Conservation (phyloP, 331 rosid genomes). For the Rhamnella rubrinervis region DNA sequence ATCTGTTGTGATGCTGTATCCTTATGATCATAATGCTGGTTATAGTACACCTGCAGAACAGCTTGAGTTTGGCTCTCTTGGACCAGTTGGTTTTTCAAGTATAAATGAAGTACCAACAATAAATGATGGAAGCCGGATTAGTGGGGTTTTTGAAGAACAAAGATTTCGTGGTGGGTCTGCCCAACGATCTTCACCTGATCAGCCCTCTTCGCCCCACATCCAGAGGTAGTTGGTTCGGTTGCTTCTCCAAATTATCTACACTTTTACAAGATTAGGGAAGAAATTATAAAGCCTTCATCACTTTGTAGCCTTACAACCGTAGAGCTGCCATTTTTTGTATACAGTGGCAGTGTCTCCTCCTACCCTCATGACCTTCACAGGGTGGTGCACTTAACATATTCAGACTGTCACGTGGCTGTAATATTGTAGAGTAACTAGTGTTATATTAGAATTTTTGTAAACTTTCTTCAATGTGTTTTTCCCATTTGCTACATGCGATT, state of each 20-base stretch:
- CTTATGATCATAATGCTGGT: constrained; percentile 67
- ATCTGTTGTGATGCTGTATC: constrained; percentile 84
- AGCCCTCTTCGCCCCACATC: constrained; percentile 81
- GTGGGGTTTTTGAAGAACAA: constrained; percentile 70
- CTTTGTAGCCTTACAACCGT: neutral
- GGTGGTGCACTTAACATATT: constrained; percentile 4
- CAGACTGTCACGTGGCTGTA: neutral
- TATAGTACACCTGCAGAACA: constrained; percentile 62
- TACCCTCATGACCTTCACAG: neutral
- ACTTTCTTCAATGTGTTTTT: neutral
- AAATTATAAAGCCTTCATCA: neutral
- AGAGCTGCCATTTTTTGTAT: constrained; percentile 12
- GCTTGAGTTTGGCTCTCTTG: constrained; percentile 92
- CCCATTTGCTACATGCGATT: neutral
- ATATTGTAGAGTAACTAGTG: neutral
- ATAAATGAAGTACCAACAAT: constrained; percentile 59
- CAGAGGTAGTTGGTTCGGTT: constrained; percentile 53
- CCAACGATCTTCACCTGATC: constrained; percentile 78
- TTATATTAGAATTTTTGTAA: neutral
- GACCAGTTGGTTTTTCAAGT: constrained; percentile 70
- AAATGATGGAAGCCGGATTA: constrained; percentile 55
- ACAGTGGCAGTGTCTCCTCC: neutral
- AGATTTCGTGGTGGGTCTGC: constrained; percentile 62
- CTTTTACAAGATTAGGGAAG: constrained; percentile 3
- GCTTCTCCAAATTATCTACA: constrained; percentile 2